Base-by-base conservation (phyloP, 2,329 filamentous ascomycete species). In the Lizonia empirigonia region DNA sequence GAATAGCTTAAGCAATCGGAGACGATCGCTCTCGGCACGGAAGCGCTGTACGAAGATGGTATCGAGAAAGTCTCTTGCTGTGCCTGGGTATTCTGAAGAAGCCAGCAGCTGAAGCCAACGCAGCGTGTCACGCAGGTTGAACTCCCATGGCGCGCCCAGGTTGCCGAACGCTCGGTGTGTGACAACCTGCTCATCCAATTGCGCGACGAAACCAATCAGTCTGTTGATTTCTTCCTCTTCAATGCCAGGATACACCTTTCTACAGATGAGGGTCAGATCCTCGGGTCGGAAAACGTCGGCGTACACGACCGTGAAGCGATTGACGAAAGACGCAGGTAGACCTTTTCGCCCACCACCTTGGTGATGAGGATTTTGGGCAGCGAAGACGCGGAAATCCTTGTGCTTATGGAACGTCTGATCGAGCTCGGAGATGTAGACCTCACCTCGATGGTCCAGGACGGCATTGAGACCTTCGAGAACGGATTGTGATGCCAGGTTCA, bases 401-500 rank as follows among this genome's bases (percentile, higher is more conserved):
- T 99, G 93, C 19, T 91, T 86, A 63, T 88, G 87, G 75, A 99
- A 99, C 2, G 91, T 91, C 66, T 96, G 92, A 65, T 97, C 93
- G 10, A 99, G 82, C 69, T 99, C 95, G 1, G 94, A 91, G 52
- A 99, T 86, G 68, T 97, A 99, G 0, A 96, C 90, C 72, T 97
- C 90, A 51, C 94, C 93, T 73, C 95, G 86, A 71, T 99, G 95
- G 72, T 99, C 94, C 23, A 99, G 82, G 76, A 94, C 97, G 18
- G 94, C 93, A 62, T 99, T 99, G 24, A 99, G 78, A 56, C 94
- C 95, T 76, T 99, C 94, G 1, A 99, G 82, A 2, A 99, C 92
- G 4, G 93, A 96, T 70, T 99, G 94, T 0, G 93, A 97, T 1
- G 95, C 94, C 57, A 99, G 77, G 65, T 99, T 99, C 94, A 99